Percentiles rank a stretch among this genome's conserved stretches.
Conservation (phyloP, 495 filamentous ascomycete genomes). For the Aspergillus avenaceus region DNA sequence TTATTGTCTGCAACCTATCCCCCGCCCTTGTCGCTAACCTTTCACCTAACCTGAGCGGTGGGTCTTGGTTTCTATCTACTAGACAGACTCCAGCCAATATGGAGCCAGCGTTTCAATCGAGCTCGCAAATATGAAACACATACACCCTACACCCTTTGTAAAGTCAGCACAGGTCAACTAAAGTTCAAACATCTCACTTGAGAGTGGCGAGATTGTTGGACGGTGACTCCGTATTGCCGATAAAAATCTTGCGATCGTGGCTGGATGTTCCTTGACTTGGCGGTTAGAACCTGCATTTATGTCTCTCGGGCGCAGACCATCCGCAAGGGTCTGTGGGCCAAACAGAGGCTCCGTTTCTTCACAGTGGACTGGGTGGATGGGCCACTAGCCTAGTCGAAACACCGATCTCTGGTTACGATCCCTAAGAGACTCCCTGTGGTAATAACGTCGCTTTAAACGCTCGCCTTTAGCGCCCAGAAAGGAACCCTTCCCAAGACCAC, state of each 20-base stretch:
- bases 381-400: background rate
- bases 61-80: background rate
- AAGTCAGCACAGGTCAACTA: background rate
- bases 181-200: background rate
- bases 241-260: background rate
- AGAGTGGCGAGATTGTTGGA: background rate
- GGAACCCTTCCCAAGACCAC: slow-evolving; percentile 14
- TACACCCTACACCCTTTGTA: background rate
- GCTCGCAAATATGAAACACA: slow-evolving; percentile 8
- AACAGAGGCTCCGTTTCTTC: background rate
- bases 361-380: background rate
- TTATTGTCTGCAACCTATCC: background rate
- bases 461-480: slow-evolving; percentile 12
- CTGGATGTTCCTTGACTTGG: slow-evolving; percentile 1
- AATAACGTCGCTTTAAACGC: slow-evolving; percentile 1
- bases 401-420: background rate
- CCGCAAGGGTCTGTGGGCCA: background rate
- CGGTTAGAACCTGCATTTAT: background rate
- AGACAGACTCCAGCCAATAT: slow-evolving; percentile 6
- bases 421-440: slow-evolving; percentile 1
- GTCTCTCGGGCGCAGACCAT: background rate
- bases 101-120: slow-evolving; percentile 1
- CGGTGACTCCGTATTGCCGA: background rate
- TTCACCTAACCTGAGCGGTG: background rate
- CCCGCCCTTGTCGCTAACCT: background rate